These are phyloP conservation scores for Paramyrothecium sp. DNA, from an alignment of 2,329 filamentous ascomycete species.

Conservation along the genomic window DNA sequence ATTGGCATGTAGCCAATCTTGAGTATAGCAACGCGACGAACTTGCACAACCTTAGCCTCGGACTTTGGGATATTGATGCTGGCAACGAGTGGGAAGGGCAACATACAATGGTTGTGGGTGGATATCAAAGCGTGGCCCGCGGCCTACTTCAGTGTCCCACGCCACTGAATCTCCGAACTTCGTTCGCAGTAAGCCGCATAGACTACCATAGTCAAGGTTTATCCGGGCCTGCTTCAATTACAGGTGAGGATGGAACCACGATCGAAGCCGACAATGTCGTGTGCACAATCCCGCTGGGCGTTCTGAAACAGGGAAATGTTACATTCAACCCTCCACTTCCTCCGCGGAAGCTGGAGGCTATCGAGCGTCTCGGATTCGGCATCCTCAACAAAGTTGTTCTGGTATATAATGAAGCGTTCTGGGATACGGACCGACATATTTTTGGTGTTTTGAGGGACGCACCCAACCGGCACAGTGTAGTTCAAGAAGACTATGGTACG, in stretches of 20 bases:
- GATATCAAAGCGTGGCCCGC: constrained; percentile 90
- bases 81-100: constrained; percentile 97
- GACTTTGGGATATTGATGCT: constrained; percentile 94
- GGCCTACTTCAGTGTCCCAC: constrained; percentile 77
- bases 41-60: constrained; percentile 80
- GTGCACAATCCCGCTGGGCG: constrained; percentile 84
- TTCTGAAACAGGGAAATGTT: constrained; percentile 79
- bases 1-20: constrained; percentile 97
- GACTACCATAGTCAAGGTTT: constrained; percentile 53
- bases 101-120: constrained; percentile 90
- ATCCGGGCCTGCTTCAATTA: constrained; percentile 55
- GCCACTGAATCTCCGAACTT: constrained; percentile 73
- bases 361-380: constrained; percentile 85
- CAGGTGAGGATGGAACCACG: constrained; percentile 73
- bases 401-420: constrained; percentile 86
- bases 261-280: constrained; percentile 90
- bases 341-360: constrained; percentile 77
- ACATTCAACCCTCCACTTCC: constrained; percentile 91
- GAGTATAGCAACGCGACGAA: constrained; percentile 97
- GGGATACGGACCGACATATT: constrained; percentile 87
- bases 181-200: constrained; percentile 71
- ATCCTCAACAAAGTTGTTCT: constrained; percentile 93
- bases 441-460: constrained; percentile 87
- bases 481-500: constrained; percentile 75
- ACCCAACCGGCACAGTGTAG: constrained; percentile 64